Evolutionary conservation across 805 yeast species (phyloP).

Genomic region (Sugiyamaella chiloensis): DNA sequence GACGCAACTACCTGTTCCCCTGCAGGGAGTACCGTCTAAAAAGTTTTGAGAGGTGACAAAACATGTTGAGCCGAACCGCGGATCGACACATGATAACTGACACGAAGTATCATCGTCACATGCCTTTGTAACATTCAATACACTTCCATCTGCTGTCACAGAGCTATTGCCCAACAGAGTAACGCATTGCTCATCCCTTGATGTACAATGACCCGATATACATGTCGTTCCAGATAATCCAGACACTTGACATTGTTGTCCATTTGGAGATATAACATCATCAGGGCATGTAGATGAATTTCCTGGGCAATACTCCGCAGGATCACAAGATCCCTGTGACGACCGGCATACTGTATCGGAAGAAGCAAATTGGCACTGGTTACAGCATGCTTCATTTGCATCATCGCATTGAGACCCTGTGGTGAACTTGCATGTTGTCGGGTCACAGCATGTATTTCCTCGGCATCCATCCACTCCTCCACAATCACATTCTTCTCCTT

Average conservation of each 20-base stretch:
- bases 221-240: conserved; percentile 23
- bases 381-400: conserved; percentile 34
- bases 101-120: conserved; percentile 31
- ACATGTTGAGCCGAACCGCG: conserved; percentile 27
- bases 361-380: conserved; percentile 31
- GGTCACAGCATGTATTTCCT: conserved; percentile 32
- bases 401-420: conserved; percentile 32
- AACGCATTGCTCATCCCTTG: conserved; percentile 35
- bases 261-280: conserved; percentile 28
- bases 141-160: conserved; percentile 19
- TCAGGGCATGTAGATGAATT: conserved; percentile 33
- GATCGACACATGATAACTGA: conserved; percentile 29
- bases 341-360: conserved; percentile 30
- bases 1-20: conserved; percentile 29
- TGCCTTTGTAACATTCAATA: conserved; percentile 29
- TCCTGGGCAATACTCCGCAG: conserved; percentile 35
- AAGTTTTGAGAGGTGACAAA: conserved; percentile 30
- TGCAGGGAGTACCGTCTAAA: conserved; percentile 36
- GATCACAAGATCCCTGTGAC: conserved; percentile 35
- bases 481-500: conserved; percentile 40
- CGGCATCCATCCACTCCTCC: conserved; percentile 37
- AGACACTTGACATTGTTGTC: conserved; percentile 26
- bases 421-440: conserved; percentile 32
- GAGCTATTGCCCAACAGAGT: conserved; percentile 28
- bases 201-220: conserved; percentile 36